phyloP scores from a whole-genome alignment of 106 monocot genomes.

The Vanilla planifolia region DNA sequence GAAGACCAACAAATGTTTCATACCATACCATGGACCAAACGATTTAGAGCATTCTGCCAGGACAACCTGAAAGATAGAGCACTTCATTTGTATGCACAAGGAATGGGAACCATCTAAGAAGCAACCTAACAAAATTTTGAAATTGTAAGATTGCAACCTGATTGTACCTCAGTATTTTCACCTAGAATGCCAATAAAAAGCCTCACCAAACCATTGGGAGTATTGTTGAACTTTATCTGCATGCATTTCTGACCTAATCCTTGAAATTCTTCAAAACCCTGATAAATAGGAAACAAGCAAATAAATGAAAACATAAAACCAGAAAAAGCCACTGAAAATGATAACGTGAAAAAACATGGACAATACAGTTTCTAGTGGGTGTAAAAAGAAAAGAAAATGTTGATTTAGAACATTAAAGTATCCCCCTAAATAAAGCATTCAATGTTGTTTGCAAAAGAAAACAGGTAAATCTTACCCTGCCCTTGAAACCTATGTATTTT shows the following conservation, averaged over 20 bases:
- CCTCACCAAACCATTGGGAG: constrained; percentile 40
- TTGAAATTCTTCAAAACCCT: constrained; percentile 85
- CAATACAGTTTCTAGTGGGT: background rate
- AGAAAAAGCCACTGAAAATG: background rate
- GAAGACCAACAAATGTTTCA: constrained; percentile 2
- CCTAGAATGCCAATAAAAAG: constrained; percentile 73
- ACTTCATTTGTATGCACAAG: constrained; percentile 1
- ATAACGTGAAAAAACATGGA: background rate
- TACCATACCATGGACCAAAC: constrained; percentile 88
- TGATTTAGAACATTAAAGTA: too few species aligned
- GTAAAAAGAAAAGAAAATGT: too few species aligned
- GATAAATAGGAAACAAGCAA: constrained; percentile 9
- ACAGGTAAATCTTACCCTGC: too few species aligned
- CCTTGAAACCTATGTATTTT: too few species aligned
- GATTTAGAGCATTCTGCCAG: constrained; percentile 80
- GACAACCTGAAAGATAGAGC: constrained; percentile 52
- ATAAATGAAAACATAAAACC: too few species aligned
- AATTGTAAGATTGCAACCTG: background rate
- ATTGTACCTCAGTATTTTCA: constrained; percentile 74
- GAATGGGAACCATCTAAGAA: constrained; percentile 1
- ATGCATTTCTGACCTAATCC: constrained; percentile 78
- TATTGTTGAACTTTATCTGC: constrained; percentile 49
- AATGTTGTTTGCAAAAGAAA: too few species aligned
- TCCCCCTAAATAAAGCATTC: too few species aligned
- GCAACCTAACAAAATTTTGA: background rate